Percentiles rank a stretch among this genome's conserved stretches.
Evolutionary conservation across 2,329 filamentous ascomycete genomes (phyloP).

Genomic region (Chrysoporthe cubensis): DNA sequence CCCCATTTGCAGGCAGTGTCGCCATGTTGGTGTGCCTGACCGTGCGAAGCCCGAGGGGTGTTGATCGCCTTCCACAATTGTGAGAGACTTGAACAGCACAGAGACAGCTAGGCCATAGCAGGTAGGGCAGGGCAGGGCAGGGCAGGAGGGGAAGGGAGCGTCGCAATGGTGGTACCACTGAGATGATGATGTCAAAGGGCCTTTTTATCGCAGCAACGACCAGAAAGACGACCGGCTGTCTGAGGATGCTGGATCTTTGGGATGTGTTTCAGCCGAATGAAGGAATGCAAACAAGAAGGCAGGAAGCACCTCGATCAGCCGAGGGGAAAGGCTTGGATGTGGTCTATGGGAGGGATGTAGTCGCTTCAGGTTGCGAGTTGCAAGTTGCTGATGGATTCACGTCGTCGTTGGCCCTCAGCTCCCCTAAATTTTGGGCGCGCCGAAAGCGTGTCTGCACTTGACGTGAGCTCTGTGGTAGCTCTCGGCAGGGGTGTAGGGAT

Average conservation of each 20-base stretch:
- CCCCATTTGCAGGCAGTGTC: constrained; percentile 25
- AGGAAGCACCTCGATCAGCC: neutral
- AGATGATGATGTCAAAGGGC: constrained; percentile 12
- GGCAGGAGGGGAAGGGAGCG: neutral
- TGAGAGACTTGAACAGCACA: constrained; percentile 19
- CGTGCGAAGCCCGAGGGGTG: constrained; percentile 9
- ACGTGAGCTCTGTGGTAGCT: constrained; percentile 16
- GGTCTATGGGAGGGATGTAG: neutral
- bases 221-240: neutral
- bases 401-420: constrained; percentile 13
- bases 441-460: constrained; percentile 20
- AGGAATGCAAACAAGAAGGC: neutral
- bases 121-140: constrained; percentile 1
- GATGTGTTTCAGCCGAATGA: neutral
- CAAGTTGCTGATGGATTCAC: constrained; percentile 5
- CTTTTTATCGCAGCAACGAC: constrained; percentile 2
- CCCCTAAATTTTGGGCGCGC: constrained; percentile 20
- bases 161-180: constrained; percentile 4
- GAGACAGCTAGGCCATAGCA: constrained; percentile 28
- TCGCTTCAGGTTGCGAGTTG: constrained; percentile 2
- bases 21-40: constrained; percentile 23
- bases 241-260: neutral
- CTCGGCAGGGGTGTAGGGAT: constrained; percentile 5
- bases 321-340: neutral
- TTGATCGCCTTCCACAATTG: constrained; percentile 23